Conservation (phyloP, 495 filamentous ascomycete species). For the Trichocladium uniseriatum region DNA sequence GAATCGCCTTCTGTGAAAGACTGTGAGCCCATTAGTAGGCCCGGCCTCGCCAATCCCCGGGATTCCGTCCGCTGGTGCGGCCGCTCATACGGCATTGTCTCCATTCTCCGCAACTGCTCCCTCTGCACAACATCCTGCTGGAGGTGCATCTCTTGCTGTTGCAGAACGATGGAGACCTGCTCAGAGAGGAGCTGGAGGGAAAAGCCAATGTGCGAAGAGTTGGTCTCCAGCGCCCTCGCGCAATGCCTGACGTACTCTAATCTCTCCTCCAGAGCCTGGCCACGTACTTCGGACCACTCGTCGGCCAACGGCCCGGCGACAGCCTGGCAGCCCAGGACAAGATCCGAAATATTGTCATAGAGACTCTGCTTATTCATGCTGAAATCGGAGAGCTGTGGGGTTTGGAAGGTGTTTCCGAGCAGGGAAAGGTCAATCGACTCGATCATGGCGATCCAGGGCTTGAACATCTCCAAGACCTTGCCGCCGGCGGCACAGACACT, state of each 20-base stretch:
- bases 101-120: conserved; percentile 34
- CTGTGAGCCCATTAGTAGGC: conserved; percentile 44
- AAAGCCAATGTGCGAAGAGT: conserved; percentile 77
- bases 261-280: conserved; percentile 83
- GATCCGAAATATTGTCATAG: conserved; percentile 86
- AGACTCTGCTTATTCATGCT: conserved; percentile 80
- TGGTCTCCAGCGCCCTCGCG: conserved; percentile 71
- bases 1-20: conserved; percentile 60
- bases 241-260: conserved; percentile 67
- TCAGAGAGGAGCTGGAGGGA: conserved; percentile 81
- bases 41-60: conserved; percentile 30
- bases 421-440: conserved; percentile 80
- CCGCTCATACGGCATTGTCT: conserved; percentile 38
- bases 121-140: conserved; percentile 33
- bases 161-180: conserved; percentile 47
- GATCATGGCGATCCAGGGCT: conserved; percentile 75
- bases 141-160: conserved; percentile 33
- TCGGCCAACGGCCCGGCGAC: conserved; percentile 84
- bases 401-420: conserved; percentile 65
- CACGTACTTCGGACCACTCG: conserved; percentile 89
- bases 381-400: conserved; percentile 80
- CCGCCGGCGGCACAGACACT: conserved; percentile 61
- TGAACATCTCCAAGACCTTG: conserved; percentile 75
- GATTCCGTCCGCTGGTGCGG: conserved; percentile 42
- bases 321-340: conserved; percentile 75